Evolutionary conservation across 352 stramenopile species (phyloP), one percentile per base, ranked within the genome.

Genomic region (Globisporangium abappressorium): DNA sequence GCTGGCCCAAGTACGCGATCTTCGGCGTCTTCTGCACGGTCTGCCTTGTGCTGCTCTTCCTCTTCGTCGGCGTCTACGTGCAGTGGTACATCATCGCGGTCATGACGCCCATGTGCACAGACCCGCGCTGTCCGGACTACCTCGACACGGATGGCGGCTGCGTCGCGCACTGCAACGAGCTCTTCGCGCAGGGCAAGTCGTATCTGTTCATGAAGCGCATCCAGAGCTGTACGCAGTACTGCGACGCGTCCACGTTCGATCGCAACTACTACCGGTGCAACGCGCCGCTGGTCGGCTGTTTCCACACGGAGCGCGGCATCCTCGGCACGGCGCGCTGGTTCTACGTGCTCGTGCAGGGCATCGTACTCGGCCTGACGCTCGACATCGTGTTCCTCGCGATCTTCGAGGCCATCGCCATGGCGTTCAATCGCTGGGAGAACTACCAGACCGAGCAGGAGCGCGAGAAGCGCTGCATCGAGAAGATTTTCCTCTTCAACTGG

Each of bases 401-500:
- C 43, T 89, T 89, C 34, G 81, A 89, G 36, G 55, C 74, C 57
- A 85, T 82, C 14, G 77, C 81, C 20, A 68, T 68, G 20, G 74
- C 63, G 26, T 89, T 89, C 65, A 89, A 87, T 66, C 69, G 71
- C 24, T 89, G 81, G 81, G 81, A 89, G 70, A 89, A 87, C 70
- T 89, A 87, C 67, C 66, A 68, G 51, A 89, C 81, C 9, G 71
- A 84, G 55, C 77, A 84, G 55, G 79, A 89, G 56, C 75, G 77
- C 61, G 78, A 87, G 64, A 73, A 57, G n/a, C 75, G 79, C 1
- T 77, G 74, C 63, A 79, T 87, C 51, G 77, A 84, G 33, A 87
- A 89, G 70, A 79, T 87, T 64, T 89, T 89, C 54, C 65, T 89
- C 34, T 89, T 89, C 81, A 84, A 87, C 72, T 89, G 81, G 79